Percentiles rank a stretch among this genome's conserved stretches.
Evolutionary conservation across 2,329 filamentous ascomycete genomes (phyloP).

Genomic region (Aureobasidium subglaciale): DNA sequence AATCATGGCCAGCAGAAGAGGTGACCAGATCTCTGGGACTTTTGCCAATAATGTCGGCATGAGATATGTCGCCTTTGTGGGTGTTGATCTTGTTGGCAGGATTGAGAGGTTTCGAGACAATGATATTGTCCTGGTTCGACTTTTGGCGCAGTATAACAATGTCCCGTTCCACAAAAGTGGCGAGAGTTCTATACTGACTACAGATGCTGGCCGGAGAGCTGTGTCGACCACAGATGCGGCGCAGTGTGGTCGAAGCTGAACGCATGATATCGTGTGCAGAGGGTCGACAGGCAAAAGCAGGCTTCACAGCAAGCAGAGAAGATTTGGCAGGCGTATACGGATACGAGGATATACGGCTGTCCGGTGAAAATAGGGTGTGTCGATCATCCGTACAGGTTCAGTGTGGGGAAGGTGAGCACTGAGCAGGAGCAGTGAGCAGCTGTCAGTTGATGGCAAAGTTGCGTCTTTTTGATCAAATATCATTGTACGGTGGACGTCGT

Average conservation of each 20-base stretch:
- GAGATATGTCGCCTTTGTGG: conserved; percentile 43
- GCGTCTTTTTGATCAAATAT: background rate
- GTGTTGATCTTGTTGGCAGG: conserved; percentile 28
- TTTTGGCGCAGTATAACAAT: conserved; percentile 37
- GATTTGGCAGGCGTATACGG: background rate
- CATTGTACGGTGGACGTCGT: background rate
- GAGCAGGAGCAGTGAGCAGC: background rate
- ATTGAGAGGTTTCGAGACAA: conserved; percentile 34
- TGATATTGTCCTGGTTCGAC: conserved; percentile 28
- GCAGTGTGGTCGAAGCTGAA: background rate
- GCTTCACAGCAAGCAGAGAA: conserved; percentile 2
- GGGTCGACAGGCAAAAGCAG: background rate
- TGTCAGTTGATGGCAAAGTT: conserved; percentile 5
- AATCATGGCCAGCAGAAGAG: conserved; percentile 42
- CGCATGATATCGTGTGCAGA: background rate
- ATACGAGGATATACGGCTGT: background rate
- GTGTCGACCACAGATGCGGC: background rate
- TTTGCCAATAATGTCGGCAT: conserved; percentile 58
- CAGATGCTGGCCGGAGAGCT: too few relatives aligned
- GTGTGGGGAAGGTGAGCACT: conserved; percentile 2
- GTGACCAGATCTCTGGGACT: conserved; percentile 51
- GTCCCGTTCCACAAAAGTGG: conserved; percentile 28
- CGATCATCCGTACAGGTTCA: background rate
- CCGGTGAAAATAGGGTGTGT: background rate
- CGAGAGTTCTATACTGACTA: conserved; percentile 1